Base-by-base conservation (phyloP, 1,139 yeast genomes). In the Blastobotrys ciferrii region DNA sequence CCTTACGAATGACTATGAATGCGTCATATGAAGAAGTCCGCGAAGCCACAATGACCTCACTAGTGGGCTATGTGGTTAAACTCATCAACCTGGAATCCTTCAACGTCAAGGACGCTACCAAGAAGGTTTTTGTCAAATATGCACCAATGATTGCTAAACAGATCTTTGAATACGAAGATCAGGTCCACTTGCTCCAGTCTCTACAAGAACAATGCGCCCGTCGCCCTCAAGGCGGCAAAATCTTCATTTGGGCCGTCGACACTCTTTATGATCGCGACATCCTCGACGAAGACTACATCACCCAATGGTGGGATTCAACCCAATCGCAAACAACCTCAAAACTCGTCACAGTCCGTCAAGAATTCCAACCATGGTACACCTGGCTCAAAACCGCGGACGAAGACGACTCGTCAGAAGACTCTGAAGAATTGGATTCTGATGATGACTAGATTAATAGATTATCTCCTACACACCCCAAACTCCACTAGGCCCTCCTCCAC, bases 1-100 rank as follows among this genome's bases (percentile, higher is more conserved):
- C 98, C 0, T 75, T 94, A 62, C 80, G 98, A 69, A 92, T 94
- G 98, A 87, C 96, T 57, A 85, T 91, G 92, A 89, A 92, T 65
- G 98, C 89, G 12, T 78, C 94, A 0, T 92, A 92, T 66, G 95
- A 87, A 61, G 96, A 91, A 63, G 97, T 92, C 12, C 80, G 98
- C 64, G 68, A 73, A 33, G 95, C 96, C 4, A 88, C 96, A 0
- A 73, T 82, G 33, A 75, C 76, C 42, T 94, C 97, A 0, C 73
- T 92, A 60, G 62, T 88, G 42, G 72, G 73, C 44, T 77, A 94
- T 61, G 78, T 87, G 17, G 74, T 78, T 49, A 87, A 86, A 58
- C 84, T 84, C 61, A 77, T 88, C 41, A 76, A 82, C 37, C 86
- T 95, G 0, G 87, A 77, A 50, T 87, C 95, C 0, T 71, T 87